Evolutionary conservation across 2,329 filamentous ascomycete species (phyloP), one percentile per base, ranked within the genome.

Genomic region (Zymoseptoria passerinii): DNA sequence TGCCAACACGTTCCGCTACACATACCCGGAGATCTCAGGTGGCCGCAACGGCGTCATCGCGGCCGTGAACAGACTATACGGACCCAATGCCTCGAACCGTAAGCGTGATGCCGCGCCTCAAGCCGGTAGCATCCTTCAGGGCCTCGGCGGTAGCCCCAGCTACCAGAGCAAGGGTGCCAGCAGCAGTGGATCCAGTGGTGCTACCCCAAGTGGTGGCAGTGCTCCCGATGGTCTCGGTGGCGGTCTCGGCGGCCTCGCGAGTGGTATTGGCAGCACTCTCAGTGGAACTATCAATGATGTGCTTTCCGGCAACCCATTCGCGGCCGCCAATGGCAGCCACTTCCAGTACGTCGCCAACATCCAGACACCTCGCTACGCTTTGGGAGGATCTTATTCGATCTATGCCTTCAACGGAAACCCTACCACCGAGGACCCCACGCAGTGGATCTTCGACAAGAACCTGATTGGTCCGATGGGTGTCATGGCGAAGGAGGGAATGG

Each of bases 321-420:
- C 54, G 23, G 64, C 80, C 52, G 66, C 70, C 2, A 68, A 76
- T n/a, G 71, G 72, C 53, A 68, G 68, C 28, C 83, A 83, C 66
- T 78, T 76, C 16, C 81, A 91, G 66, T 92, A 88, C 83, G 78
- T 85, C 48, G 83, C 82, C 64, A 88, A 88, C 66, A 78, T 91
- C 51, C 76, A 77, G 28, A 81, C 85, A 48, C 76, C 79, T 54
- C 85, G 83, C 61, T 80, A 83, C 60, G 82, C 82, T 1, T 72
- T 87, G 8, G 76, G 80, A 16, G 80, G 80, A 1, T 82, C 85
- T 0, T 89, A 86, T 67, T 77, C 76, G 59, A 75, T 92, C 35
- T 82, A 85, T 67, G 77, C 91, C 58, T 92, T 90, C 72, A 70
- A 90, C 3, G 87, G 84, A 0, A 68, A 77, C 1, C 75, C 65